Base-by-base conservation (phyloP, 257 asterid species). In the Rauvolfia tetraphylla region DNA sequence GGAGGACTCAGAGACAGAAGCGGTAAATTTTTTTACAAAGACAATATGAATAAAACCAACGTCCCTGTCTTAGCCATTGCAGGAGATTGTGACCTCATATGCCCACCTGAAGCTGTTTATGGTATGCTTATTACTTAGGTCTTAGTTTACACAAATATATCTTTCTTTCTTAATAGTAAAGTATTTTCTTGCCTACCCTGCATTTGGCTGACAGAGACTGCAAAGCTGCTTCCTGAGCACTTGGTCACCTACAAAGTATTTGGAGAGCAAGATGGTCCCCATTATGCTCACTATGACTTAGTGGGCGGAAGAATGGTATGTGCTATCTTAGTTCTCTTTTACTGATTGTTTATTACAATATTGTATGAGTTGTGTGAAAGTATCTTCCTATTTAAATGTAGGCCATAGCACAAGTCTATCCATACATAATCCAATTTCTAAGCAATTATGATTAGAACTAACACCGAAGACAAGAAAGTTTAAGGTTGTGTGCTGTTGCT, bases 261-360 rank as follows among this genome's bases (percentile, higher is more conserved):
- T 77, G 99, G 99, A 71, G 90, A 88, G 81, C 84, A 84, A 53
- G 77, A 84, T 65, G 99, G 99, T 76, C 96, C 96, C 25, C 99
- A 91, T 86, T 95, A 91, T 84, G 99, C 97, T 79, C 99, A 95
- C 85, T 95, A 95, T 82, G 99, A 95, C 82, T 83, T 95, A 82
- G 99, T 95, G 62, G 99, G 99, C 61, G 93, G 97, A 57, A 88
- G 95, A 68, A 34, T 86, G 98, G 98, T 95, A 87, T 38, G 90
- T 80, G 56, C 49, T 34, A 72, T 53, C 56, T 33, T 44, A 59
- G 34, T 39, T 73, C 73, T 67, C 51, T 68, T 66, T 27, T 57
- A 31, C 76, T 57, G 33, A 68, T 1, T 75, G 51, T 57, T 61
- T 42, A 14, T 48, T 20, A 13, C 29, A 71, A 67, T 39, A 27